A percentile compares a stretch with the other conserved stretches of the same genome.
Evolutionary conservation across 768 basidiomycete genomes (phyloP).

Genomic region (Chalciporus piperatus): DNA sequence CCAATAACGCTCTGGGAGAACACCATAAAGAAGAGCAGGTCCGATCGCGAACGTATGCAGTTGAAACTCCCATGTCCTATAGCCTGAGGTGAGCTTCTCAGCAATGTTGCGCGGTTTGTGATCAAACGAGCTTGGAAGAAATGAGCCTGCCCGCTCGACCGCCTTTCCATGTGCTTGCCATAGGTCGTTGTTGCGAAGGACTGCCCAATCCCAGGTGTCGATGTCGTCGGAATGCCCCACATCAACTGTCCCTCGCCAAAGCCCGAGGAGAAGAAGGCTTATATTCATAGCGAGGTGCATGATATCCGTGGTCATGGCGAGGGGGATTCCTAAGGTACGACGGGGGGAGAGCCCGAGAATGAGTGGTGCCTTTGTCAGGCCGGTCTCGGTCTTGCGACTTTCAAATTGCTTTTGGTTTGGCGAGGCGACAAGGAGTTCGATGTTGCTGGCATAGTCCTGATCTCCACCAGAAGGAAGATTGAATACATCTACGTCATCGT

Average conservation of each 20-base stretch:
- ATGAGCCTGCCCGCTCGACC: too few relatives aligned
- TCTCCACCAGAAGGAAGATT: not conserved
- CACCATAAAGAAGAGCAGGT: conserved; percentile 11
- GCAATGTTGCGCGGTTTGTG: conserved; percentile 14
- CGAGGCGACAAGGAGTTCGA: not conserved
- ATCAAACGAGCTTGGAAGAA: not conserved
- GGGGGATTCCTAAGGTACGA: not conserved
- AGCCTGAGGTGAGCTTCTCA: conserved; percentile 19
- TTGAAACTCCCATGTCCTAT: conserved; percentile 24
- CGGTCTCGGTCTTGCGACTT: not conserved
- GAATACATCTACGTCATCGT: not conserved
- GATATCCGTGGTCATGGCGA: conserved; percentile 2
- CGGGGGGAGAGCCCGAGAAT: not conserved
- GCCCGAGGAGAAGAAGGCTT: not conserved
- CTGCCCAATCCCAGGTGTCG: conserved; percentile 1
- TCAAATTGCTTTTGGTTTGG: not conserved
- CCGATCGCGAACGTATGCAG: conserved; percentile 14
- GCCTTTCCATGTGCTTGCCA: too few relatives aligned
- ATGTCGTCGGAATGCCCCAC: too few relatives aligned
- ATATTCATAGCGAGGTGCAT: conserved; percentile 3
- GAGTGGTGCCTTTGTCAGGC: not conserved
- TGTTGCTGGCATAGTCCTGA: not conserved
- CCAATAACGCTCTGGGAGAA: conserved; percentile 15
- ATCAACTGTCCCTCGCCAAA: not conserved
- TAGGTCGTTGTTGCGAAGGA: not conserved